Evolutionary conservation across 306 rosid genomes (phyloP), one percentile per base, ranked within the genome.

Genomic region (Alnus glutinosa): DNA sequence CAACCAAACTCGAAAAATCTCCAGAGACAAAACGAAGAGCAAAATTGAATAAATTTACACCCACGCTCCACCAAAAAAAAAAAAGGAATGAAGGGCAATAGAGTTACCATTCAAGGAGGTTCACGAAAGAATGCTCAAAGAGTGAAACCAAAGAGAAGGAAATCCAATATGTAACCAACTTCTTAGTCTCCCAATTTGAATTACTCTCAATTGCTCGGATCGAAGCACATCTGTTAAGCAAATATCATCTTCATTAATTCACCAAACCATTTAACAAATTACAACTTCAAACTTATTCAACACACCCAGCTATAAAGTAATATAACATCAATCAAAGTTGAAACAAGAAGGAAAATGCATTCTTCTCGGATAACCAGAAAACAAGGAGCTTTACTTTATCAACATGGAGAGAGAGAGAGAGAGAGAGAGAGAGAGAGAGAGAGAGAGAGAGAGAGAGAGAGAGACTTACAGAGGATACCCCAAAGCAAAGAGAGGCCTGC

Each of bases 91-190:
- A 49, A 75, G 75, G 74, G 83, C 1, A 79, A 78, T 18, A 1
- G 12, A 70, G 57, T 81, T 84, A 90, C 94, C 89, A 84, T 51
- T 28, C 69, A 57, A 90, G 82, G 69, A 84, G 78, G 46, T 18
- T 79, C n/a, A 42, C 12, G 63, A 86, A 90, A 15, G 81, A 79
- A 71, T 84, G 71, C 71, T 88, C 94, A 74, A 90, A 78, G 37
- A 84, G 86, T 67, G 81, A 86, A 42, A 84, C 55, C 8, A 88
- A 71, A 19, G 94, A 88, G 80, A 86, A 79, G 58, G 86, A 85
- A 49, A 86, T 89, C 92, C 94, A 88, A 72, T 90, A 90, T 30
- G 94, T 81, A 74, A 86, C 83, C 87, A 90, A 81, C 69, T 81
- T 72, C 80, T 69, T 83, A 72, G 87, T 80, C 54, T 84, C 84